Evolutionary conservation across 2,329 filamentous ascomycete species (phyloP).

Genomic region (Apiospora pterosperma): DNA sequence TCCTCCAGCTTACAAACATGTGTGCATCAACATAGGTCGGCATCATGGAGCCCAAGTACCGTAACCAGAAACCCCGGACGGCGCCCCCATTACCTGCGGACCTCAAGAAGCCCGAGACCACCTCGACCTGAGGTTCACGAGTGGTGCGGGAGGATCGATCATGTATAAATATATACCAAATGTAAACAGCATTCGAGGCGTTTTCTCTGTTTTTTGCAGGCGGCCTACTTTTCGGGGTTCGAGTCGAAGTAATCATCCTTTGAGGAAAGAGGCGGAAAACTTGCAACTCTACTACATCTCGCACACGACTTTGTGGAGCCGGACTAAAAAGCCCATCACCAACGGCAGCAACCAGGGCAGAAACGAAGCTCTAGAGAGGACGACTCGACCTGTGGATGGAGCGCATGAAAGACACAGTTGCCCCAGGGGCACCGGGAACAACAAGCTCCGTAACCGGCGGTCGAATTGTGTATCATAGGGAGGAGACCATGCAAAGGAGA

Average conservation of each 20-base stretch:
- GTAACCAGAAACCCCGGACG: conserved; percentile 23
- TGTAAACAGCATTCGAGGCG: conserved; percentile 6
- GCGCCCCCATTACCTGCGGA: conserved; percentile 21
- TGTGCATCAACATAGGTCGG: too few species aligned
- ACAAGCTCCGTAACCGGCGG: neutral
- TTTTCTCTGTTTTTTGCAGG: neutral
- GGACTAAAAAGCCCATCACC: neutral
- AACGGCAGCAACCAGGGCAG: neutral
- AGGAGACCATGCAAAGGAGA: neutral
- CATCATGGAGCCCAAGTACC: conserved; percentile 35
- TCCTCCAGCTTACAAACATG: conserved; percentile 4
- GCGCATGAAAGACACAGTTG: neutral
- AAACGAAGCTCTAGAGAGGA: neutral
- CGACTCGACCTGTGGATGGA: neutral
- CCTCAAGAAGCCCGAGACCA: neutral
- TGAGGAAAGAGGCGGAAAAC: neutral
- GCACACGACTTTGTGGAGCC: neutral
- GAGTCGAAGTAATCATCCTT: neutral
- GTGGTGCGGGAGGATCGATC: neutral
- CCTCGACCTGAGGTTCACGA: neutral
- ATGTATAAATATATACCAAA: conserved; percentile 5
- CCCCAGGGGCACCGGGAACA: neutral
- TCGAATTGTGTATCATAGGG: neutral
- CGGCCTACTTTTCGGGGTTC: neutral
- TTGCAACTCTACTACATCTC: neutral